These are phyloP conservation scores for Pholiota microspora DNA, from an alignment of 768 basidiomycete genomes.

Conservation along the genomic window DNA sequence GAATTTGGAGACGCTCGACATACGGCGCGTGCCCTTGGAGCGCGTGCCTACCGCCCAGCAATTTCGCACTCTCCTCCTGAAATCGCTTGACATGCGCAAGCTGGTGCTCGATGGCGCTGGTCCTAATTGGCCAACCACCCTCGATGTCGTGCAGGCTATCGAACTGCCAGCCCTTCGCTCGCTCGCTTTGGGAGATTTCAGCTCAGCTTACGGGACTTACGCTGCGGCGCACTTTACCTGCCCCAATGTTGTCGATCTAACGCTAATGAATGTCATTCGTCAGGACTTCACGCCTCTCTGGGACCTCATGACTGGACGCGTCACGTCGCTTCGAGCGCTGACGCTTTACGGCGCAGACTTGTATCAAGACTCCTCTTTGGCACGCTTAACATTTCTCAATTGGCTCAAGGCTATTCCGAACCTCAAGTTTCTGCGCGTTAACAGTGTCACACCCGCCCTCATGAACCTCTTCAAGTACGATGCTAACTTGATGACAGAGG, in stretches of 20 bases:
- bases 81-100: slow-evolving; percentile 49
- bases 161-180: slow-evolving; percentile 46
- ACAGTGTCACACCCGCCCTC: slow-evolving; percentile 38
- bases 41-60: slow-evolving; percentile 45
- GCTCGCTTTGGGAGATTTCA: slow-evolving; percentile 59
- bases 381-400: slow-evolving; percentile 33
- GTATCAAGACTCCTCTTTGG: slow-evolving; percentile 14
- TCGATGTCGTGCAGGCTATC: slow-evolving; percentile 32
- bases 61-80: slow-evolving; percentile 52
- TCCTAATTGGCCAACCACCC: slow-evolving; percentile 32
- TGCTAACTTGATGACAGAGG: slow-evolving; percentile 19
- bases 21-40: slow-evolving; percentile 58
- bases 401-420: slow-evolving; percentile 62
- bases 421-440: slow-evolving; percentile 47
- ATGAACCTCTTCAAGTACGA: slow-evolving; percentile 49
- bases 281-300: slow-evolving; percentile 52
- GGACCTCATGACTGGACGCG: slow-evolving; percentile 41
- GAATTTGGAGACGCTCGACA: slow-evolving; percentile 63
- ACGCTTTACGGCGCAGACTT: slow-evolving; percentile 48
- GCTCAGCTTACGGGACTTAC: slow-evolving; percentile 43
- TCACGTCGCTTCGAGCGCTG: slow-evolving; percentile 52
- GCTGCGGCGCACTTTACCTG: slow-evolving; percentile 49
- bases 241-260: slow-evolving; percentile 56
- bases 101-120: slow-evolving; percentile 65
- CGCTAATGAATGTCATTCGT: slow-evolving; percentile 51